Evolutionary conservation across 371 early-diverging fungal species (phyloP), one percentile per base, ranked within the genome.

Genomic region (Mucor indicus): DNA sequence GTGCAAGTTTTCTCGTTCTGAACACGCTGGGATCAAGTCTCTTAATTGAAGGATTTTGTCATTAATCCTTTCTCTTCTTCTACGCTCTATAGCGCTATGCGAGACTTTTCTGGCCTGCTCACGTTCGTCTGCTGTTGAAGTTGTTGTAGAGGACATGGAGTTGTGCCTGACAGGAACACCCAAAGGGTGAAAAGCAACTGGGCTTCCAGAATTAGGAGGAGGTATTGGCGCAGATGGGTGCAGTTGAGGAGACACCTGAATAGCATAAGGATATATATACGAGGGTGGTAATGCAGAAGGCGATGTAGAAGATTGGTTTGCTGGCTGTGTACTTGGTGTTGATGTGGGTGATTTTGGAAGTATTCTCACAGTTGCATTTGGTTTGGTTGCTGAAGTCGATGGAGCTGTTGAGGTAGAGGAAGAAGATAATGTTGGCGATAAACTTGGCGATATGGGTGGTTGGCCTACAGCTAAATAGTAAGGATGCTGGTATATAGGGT

Each of bases 1-100:
- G 61, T 87, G 89, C 25, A 84, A 67, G 44, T 79, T 75, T 31
- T 80, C 79, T 57, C 80, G 80, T 39, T 80, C 75, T 12, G 71
- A 64, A 52, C 86, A 86, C 12, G 64, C 48, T n/a, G 77, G 77
- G 8, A 76, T 66, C 25, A 76, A 44, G n/a, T 64, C 59, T 27
- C 70, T 72, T 3, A 76, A 55, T 43, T 76, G 72, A n/a, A 59
- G 48, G 8, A 76, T 76, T 41, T 76, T 72, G 58, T 85, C 86
- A 53, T 90, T 88, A 62, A 87, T 87, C 22, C 81, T 73, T 44
- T 90, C 89, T 31, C 90, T 81, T 31, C 90, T 73, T 4, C 87
- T 75, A 20, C 87, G 74, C 50, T 90, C 90, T 19, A 88, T 86
- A 8, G 87, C 86, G 22, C 86, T 86, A 43, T 90, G 90, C 0